Evolutionary conservation across 169 alveolate species (phyloP), one percentile per base, ranked within the genome.

Genomic region (Plasmodium gaboni): DNA sequence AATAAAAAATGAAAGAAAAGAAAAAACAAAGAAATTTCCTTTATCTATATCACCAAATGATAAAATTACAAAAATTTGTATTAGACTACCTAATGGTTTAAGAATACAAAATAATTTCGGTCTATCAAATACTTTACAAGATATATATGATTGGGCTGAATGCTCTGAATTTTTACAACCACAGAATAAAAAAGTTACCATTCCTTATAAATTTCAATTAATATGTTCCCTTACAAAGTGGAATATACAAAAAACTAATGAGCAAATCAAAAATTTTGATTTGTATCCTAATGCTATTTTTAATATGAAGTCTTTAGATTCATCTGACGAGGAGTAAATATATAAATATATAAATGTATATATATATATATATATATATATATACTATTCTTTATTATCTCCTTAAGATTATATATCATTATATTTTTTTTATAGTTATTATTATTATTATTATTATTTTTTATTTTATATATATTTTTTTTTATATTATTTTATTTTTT

Each of bases 131-230:
- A 76, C 89, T 3, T 1, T 76, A 50, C 59, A 65, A 57, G 70
- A 76, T 63, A 57, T 76, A 7, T 76, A 76, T 4, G 89, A 76
- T 9, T 76, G 89, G 89, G 89, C 89, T 8, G 89, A 76, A 57
- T 76, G 89, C 13, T 63, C 59, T 9, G 78, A 76, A 5, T 63
- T 64, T 22, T 64, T 76, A 22, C 51, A 28, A 24, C 6, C 15
- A 26, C 6, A 32, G 5, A 55, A 55, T 10, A 24, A 64, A 17
- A 69, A 76, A 7, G 22, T 76, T 9, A 64, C 3, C 8, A 64
- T 76, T 76, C 89, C 89, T 1, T 64, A 28, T 44, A 76, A 64
- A 32, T 76, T 76, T 22, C 70, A 76, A 5, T 19, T 76, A 51
- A 19, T 76, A 8, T 76, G 89, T 68, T 74, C 76, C 0, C 89